phyloP scores from a whole-genome alignment of 352 stramenopile species.

The Phytophthora fragariaefolia region DNA sequence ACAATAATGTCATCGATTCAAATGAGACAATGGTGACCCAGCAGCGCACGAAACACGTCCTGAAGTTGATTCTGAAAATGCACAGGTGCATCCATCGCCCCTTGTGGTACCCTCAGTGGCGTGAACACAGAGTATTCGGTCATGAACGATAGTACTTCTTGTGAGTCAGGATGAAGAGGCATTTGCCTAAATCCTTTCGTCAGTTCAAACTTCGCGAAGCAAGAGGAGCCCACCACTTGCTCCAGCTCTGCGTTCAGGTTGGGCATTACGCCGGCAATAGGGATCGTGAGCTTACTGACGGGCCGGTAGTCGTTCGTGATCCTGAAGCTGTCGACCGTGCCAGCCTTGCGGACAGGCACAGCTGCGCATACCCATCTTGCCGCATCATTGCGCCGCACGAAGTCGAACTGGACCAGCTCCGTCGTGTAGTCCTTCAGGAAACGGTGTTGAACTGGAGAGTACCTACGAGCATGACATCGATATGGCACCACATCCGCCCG shows the following conservation, averaged over 20 bases:
- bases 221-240: not conserved
- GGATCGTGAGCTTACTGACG: conserved; percentile 17
- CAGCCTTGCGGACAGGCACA: conserved; percentile 27
- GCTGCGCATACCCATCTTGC: conserved; percentile 28
- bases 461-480: conserved; percentile 19
- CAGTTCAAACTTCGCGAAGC: conserved; percentile 26
- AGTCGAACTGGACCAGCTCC: conserved; percentile 22
- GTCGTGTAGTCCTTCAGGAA: conserved; percentile 24
- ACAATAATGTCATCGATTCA: conserved; percentile 40
- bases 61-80: conserved; percentile 29
- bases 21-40: conserved; percentile 20
- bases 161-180: conserved; percentile 23
- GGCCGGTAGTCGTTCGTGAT: conserved; percentile 38
- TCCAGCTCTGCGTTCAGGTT: conserved; percentile 9
- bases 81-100: conserved; percentile 2
- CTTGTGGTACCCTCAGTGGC: conserved; percentile 15
- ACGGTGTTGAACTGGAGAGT: conserved; percentile 20
- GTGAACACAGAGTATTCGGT: conserved; percentile 33
- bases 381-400: conserved; percentile 22
- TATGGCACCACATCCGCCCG: conserved; percentile 22
- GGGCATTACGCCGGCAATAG: conserved; percentile 32
- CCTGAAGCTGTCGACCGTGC: conserved; percentile 15
- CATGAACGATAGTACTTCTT: conserved; percentile 33
- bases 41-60: conserved; percentile 11
- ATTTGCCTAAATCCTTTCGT: conserved; percentile 40